phyloP scores from a whole-genome alignment of 2,329 filamentous ascomycete species.

The Alternaria tenuissima region DNA sequence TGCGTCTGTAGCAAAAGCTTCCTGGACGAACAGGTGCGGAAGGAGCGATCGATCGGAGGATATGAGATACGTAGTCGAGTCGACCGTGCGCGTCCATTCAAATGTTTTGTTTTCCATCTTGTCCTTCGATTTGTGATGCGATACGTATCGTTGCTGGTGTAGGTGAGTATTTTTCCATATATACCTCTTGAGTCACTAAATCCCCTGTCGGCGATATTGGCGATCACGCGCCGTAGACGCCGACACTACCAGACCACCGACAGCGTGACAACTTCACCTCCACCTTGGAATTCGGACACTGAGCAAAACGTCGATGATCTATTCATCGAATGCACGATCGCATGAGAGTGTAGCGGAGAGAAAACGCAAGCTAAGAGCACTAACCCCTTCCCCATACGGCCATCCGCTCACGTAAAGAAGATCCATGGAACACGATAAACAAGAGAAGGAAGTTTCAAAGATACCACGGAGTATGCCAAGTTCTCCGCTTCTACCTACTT shows the following conservation, averaged over 20 bases:
- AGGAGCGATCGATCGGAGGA: slow-evolving; percentile 39
- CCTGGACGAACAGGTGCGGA: slow-evolving; percentile 40
- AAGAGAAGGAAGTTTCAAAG: too few relatives aligned
- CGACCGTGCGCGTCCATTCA: slow-evolving; percentile 35
- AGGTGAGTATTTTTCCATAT: neutral
- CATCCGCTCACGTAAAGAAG: too few relatives aligned
- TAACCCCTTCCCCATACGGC: too few relatives aligned
- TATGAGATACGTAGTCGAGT: slow-evolving; percentile 34
- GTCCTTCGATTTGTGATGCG: neutral
- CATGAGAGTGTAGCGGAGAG: too few relatives aligned
- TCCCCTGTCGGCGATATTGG: neutral
- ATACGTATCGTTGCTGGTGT: neutral
- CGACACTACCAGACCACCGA: neutral
- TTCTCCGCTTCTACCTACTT: too few relatives aligned
- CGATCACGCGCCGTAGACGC: slow-evolving; percentile 11
- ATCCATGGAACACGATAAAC: too few relatives aligned
- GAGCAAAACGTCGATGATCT: neutral
- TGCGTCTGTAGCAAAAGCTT: slow-evolving; percentile 35
- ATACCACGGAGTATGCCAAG: too few relatives aligned
- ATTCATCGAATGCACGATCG: neutral
- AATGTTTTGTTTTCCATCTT: slow-evolving; percentile 30
- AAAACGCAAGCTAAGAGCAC: too few relatives aligned
- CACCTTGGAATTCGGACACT: neutral
- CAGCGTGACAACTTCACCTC: neutral
- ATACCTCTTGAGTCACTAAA: slow-evolving; percentile 5